Evolutionary conservation across 441 rosid genomes (phyloP), one percentile per base, ranked within the genome.

Genomic region (Gossypium aridum): DNA sequence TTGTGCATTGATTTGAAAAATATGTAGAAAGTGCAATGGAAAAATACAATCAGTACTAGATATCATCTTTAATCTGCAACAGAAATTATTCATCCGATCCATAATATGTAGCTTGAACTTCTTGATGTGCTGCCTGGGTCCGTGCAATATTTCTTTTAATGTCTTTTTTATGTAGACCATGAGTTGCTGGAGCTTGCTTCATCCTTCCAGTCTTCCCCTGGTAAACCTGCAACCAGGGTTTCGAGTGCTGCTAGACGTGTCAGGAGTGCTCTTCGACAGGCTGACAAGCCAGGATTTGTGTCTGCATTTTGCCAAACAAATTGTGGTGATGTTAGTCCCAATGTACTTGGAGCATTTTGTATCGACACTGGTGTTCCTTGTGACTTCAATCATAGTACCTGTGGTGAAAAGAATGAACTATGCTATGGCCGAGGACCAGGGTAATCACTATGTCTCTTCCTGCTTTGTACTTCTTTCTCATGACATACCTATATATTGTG

Each of bases 391-490:
- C 98, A 94, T 76, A 91, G 99, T 82, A 94, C 99, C 70, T 94
- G 98, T 51, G 86, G 97, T 76, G 97, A 98, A 68, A 92, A 89
- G 86, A 94, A 92, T 25, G 94, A 94, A 80, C 57, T 85, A 73
- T 94, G 98, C 86, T 94, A 92, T 79, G 94, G 99, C 74, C 96
- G 82, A 85, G 99, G 99, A 79, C 99, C 99, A 75, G 97, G 99
- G 99, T 94, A 31, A 31, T 31, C 37, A 91, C 77, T 75, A 73
- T 59, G 60, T 69, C 53, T 79, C 45, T 68, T 20, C 45, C 17
- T 63, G 28, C 55, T 55, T 17, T 45, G 59, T 54, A 26, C 47
- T 59, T 53, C 23, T 69, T 63, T 64, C 45, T 61, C 47, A 55
- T 76, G 16, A 9, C 43, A 16, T 28, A 31, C 37, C 37, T 31